Conservation (phyloP, 2,329 filamentous ascomycete species). For the Aureobasidium namibiae region DNA sequence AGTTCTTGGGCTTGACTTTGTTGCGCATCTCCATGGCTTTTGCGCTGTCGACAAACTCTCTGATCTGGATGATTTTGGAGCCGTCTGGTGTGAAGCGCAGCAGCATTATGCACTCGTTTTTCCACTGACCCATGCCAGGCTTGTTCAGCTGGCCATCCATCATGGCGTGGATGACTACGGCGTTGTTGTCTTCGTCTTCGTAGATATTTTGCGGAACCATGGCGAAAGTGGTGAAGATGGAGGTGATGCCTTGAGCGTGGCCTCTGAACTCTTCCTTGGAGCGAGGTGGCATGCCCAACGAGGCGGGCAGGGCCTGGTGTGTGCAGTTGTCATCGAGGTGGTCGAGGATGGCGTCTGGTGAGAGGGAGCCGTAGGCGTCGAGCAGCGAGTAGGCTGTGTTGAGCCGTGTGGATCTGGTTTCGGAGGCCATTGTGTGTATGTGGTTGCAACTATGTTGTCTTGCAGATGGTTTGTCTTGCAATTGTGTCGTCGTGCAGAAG, state of each 20-base stretch:
- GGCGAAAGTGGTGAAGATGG: conserved; percentile 33
- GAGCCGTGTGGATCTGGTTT: conserved; percentile 17
- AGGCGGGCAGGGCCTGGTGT: conserved; percentile 33
- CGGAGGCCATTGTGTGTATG: neutral
- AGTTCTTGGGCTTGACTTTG: conserved; percentile 30
- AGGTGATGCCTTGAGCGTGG: conserved; percentile 35
- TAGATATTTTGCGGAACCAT: conserved; percentile 32
- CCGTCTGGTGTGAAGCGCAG: conserved; percentile 16
- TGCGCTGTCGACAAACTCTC: conserved; percentile 36
- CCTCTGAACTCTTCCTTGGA: conserved; percentile 30
- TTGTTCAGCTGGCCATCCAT: conserved; percentile 24
- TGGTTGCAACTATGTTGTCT: neutral
- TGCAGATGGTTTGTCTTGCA: too few species aligned
- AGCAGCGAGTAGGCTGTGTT: conserved; percentile 27
- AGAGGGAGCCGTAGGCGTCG: conserved; percentile 34
- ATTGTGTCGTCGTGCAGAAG: neutral
- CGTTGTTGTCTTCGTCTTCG: conserved; percentile 26
- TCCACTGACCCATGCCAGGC: conserved; percentile 17
- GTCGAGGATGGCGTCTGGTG: conserved; percentile 30
- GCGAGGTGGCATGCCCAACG: conserved; percentile 31
- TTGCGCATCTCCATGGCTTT: conserved; percentile 27
- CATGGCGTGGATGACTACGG: conserved; percentile 31
- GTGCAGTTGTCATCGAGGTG: conserved; percentile 31
- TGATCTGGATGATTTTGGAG: conserved; percentile 20
- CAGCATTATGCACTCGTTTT: conserved; percentile 20